These are phyloP conservation scores for Fusarium sp. DNA, from an alignment of 2,329 filamentous ascomycete genomes.

Conservation along the genomic window DNA sequence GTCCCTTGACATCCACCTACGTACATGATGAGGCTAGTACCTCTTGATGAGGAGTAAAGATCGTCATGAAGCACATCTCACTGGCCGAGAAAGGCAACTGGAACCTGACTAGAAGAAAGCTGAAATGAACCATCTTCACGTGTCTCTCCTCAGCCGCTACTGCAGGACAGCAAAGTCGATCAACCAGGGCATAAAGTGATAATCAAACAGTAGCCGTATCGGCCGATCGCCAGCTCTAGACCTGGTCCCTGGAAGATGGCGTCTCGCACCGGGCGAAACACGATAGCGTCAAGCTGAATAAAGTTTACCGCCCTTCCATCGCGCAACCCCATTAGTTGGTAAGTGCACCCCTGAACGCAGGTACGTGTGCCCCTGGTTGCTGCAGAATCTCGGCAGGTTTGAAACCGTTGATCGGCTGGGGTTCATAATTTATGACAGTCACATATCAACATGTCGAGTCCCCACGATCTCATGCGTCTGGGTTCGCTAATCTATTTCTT, in stretches of 20 bases:
- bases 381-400: not conserved
- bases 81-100: not conserved
- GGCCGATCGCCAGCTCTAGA: not conserved
- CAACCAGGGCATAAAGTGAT: not conserved
- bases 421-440: not conserved
- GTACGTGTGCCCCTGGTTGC: not conserved
- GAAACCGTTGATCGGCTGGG: not conserved
- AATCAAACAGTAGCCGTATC: not conserved
- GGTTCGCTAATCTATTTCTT: not conserved
- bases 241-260: not conserved
- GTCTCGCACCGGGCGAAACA: not conserved
- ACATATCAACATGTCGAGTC: not conserved
- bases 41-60: not conserved
- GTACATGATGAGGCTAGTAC: not conserved
- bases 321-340: not conserved
- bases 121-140: not conserved
- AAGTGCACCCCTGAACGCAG: not conserved
- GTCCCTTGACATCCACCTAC: not conserved
- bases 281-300: not conserved
- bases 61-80: not conserved
- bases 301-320: not conserved
- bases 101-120: not conserved
- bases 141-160: not conserved
- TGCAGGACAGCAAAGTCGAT: not conserved
- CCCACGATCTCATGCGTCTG: not conserved